Conservation (phyloP, 306 rosid species). For the Cucurbita moschata region DNA sequence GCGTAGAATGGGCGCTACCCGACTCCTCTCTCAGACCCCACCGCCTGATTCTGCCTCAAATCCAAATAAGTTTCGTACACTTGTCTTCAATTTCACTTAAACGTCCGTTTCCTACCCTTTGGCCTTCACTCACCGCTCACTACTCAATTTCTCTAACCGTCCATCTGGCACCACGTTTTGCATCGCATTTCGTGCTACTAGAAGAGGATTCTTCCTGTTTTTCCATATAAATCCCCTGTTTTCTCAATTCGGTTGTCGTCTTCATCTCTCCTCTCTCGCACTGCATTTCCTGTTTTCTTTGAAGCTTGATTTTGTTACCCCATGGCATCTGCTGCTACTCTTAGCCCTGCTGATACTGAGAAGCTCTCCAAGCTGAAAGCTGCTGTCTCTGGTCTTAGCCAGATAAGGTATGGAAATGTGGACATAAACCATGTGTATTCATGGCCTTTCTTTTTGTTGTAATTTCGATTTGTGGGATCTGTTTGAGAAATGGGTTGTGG, state of each 20-base stretch:
- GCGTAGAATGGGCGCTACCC: slow-evolving; percentile 2
- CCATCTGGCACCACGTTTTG: background rate
- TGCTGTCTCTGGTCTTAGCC: slow-evolving; percentile 45
- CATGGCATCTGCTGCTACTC: slow-evolving; percentile 48
- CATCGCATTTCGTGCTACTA: background rate
- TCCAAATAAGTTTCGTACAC: background rate
- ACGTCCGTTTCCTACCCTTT: background rate
- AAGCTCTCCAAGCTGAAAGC: slow-evolving; percentile 50
- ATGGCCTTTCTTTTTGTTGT: background rate
- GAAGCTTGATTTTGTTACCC: slow-evolving; percentile 9
- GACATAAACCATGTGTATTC: background rate
- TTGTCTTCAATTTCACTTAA: background rate
- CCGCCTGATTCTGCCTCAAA: background rate
- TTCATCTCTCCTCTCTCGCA: background rate
- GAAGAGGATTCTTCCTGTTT: background rate
- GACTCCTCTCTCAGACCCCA: background rate
- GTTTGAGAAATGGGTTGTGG: background rate
- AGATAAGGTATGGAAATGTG: slow-evolving; percentile 51
- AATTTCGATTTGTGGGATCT: background rate
- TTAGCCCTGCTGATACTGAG: slow-evolving; percentile 32
- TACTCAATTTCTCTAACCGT: background rate
- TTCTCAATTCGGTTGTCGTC: background rate
- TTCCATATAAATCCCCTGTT: background rate
- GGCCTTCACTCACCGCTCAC: background rate
- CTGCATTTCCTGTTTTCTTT: background rate